These are phyloP conservation scores for Berberis thunbergii DNA, from an alignment of 164 flowering plant genomes.

Conservation along the genomic window DNA sequence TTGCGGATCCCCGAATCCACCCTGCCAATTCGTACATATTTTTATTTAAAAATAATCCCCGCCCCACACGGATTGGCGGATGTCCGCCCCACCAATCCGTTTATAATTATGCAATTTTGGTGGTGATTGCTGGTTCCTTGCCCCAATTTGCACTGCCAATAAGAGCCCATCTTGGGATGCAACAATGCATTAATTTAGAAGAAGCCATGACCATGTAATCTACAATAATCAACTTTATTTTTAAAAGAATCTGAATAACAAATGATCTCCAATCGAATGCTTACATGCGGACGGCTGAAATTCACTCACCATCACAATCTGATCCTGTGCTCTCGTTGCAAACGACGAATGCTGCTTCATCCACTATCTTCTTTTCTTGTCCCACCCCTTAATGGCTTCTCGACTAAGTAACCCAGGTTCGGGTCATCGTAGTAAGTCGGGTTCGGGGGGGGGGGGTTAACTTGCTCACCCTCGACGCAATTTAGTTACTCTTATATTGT, in stretches of 20 bases:
- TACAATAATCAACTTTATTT: slow-evolving; percentile 47
- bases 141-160: slow-evolving; percentile 27
- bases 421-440: slow-evolving; percentile 41
- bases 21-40: too few species aligned
- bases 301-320: slow-evolving; percentile 21
- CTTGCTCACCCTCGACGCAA: too few species aligned
- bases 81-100: too few species aligned
- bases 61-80: too few species aligned
- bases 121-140: too few species aligned
- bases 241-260: slow-evolving; percentile 39
- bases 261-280: slow-evolving; percentile 39
- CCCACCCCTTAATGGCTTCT: slow-evolving; percentile 24
- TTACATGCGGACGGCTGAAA: slow-evolving; percentile 30
- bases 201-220: slow-evolving; percentile 38
- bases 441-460: slow-evolving; percentile 9
- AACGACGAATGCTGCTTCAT: slow-evolving; percentile 24
- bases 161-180: slow-evolving; percentile 58
- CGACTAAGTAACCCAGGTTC: slow-evolving; percentile 25
- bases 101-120: too few species aligned
- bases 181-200: slow-evolving; percentile 39
- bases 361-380: slow-evolving; percentile 30
- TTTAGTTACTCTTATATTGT: background rate
- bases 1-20: too few species aligned
- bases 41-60: too few species aligned
- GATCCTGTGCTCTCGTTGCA: slow-evolving; percentile 10